Evolutionary conservation across 2,329 filamentous ascomycete genomes (phyloP).

Genomic region (Ceratocystiopsis brevicomis): DNA sequence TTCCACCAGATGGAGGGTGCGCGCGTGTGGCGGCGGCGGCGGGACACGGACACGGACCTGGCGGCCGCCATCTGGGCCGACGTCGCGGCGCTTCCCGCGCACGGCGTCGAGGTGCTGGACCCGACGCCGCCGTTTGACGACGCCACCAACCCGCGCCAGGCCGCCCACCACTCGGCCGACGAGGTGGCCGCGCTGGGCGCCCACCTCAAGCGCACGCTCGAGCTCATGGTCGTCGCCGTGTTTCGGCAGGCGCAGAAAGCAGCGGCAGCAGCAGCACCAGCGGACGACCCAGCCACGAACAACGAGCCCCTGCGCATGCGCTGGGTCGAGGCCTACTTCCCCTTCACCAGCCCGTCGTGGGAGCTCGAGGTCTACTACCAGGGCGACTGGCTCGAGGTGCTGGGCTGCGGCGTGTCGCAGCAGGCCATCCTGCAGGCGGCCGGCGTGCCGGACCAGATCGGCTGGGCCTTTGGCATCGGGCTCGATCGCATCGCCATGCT

Average conservation of each 20-base stretch:
- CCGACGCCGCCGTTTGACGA: constrained; percentile 59
- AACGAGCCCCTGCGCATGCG: constrained; percentile 65
- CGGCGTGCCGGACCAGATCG: constrained; percentile 53
- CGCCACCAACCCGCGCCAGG: constrained; percentile 68
- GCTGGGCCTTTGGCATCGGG: constrained; percentile 92
- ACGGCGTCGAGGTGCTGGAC: constrained; percentile 64
- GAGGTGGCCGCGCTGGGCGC: constrained; percentile 68
- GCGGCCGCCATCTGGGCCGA: constrained; percentile 50
- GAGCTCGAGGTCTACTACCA: constrained; percentile 91
- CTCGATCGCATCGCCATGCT: constrained; percentile 95
- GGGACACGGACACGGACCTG: constrained; percentile 37
- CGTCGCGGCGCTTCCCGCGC: constrained; percentile 49
- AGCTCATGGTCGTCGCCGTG: constrained; percentile 76
- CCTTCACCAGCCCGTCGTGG: constrained; percentile 89
- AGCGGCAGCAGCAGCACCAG: constrained; percentile 26
- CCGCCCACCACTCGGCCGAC: constrained; percentile 45
- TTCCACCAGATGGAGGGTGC: constrained; percentile 99
- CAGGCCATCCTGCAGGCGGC: constrained; percentile 67
- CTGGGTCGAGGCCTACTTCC: constrained; percentile 96
- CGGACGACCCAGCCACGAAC: constrained; percentile 17
- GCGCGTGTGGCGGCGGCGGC: constrained; percentile 67
- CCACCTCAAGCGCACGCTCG: constrained; percentile 77
- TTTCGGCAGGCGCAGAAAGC: constrained; percentile 61
- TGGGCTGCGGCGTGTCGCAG: constrained; percentile 80
- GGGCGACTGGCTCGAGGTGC: constrained; percentile 86